phyloP scores from a whole-genome alignment of 305 asterid genomes.

The Fraxinus platypoda region DNA sequence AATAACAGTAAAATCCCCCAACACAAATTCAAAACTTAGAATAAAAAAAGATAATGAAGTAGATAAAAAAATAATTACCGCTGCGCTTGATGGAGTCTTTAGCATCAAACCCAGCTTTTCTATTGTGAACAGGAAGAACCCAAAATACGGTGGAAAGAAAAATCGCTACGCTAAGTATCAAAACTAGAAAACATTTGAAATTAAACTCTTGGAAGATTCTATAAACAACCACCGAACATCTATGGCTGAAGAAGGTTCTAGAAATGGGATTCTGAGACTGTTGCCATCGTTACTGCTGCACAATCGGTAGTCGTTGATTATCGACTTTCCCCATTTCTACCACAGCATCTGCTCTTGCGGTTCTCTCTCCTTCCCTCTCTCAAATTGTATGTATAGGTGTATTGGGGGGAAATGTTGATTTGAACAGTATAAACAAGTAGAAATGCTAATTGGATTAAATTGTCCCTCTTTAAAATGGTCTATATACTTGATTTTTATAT shows the following conservation, averaged over 20 bases:
- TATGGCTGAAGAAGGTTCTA: conserved; percentile 21
- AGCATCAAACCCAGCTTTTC: conserved; percentile 38
- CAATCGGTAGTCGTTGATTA: conserved; percentile 34
- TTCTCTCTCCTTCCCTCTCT: background rate
- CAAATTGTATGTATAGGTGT: background rate
- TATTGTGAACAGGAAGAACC: conserved; percentile 28
- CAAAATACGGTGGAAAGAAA: conserved; percentile 35
- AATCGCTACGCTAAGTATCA: conserved; percentile 29
- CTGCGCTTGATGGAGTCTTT: conserved; percentile 28
- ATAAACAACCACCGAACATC: conserved; percentile 28
- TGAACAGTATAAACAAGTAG: too few relatives aligned
- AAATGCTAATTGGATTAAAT: too few relatives aligned
- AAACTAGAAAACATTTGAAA: conserved; percentile 40
- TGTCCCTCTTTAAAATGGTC: too few relatives aligned
- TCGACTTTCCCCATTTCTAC: conserved; percentile 47
- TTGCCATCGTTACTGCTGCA: conserved; percentile 29
- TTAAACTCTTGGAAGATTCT: conserved; percentile 25
- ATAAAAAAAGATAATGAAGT: background rate
- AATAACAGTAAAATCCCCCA: background rate
- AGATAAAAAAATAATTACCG: conserved; percentile 23
- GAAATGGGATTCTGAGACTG: conserved; percentile 15
- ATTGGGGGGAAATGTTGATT: background rate
- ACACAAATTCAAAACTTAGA: background rate
- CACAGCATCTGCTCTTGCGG: conserved; percentile 40
- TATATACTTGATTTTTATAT: too few relatives aligned